phyloP scores from a whole-genome alignment of 345 rosid genomes.

The Rhizophora apiculata region DNA sequence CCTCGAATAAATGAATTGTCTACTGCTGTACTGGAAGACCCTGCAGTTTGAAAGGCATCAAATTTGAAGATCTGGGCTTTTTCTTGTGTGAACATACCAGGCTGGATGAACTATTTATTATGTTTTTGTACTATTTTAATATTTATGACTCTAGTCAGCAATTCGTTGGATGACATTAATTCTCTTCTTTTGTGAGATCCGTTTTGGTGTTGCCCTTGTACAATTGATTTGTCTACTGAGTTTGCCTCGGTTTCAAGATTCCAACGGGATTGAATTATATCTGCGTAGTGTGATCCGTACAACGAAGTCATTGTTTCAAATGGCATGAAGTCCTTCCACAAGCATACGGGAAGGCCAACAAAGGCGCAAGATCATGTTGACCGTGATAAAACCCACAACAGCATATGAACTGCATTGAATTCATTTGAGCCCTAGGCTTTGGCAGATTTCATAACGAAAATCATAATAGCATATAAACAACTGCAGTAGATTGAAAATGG shows the following conservation, averaged over 20 bases:
- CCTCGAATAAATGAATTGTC: conserved; percentile 83
- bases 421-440: too few relatives aligned
- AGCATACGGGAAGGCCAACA: too few relatives aligned
- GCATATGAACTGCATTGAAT: too few relatives aligned
- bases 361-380: too few relatives aligned
- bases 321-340: too few relatives aligned
- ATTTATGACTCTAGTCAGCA: conserved; percentile 16
- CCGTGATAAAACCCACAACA: too few relatives aligned
- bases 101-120: conserved; percentile 7
- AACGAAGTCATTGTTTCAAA: too few relatives aligned
- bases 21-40: conserved; percentile 69
- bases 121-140: conserved; percentile 5
- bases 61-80: conserved; percentile 3
- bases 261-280: too few relatives aligned
- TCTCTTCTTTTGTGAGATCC: conserved; percentile 14
- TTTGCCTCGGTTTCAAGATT: background rate
- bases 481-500: too few relatives aligned
- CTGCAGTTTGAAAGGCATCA: conserved; percentile 41
- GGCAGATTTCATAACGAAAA: too few relatives aligned
- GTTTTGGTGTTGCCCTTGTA: conserved; percentile 17
- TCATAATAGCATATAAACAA: too few relatives aligned
- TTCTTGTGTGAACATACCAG: conserved; percentile 5
- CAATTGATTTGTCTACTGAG: conserved; percentile 5
- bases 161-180: conserved; percentile 28
- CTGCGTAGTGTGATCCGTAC: too few relatives aligned